A percentile compares a stretch with the other conserved stretches of the same genome.
phyloP scores from a whole-genome alignment of 306 rosid genomes.

The Medicago truncatula region DNA sequence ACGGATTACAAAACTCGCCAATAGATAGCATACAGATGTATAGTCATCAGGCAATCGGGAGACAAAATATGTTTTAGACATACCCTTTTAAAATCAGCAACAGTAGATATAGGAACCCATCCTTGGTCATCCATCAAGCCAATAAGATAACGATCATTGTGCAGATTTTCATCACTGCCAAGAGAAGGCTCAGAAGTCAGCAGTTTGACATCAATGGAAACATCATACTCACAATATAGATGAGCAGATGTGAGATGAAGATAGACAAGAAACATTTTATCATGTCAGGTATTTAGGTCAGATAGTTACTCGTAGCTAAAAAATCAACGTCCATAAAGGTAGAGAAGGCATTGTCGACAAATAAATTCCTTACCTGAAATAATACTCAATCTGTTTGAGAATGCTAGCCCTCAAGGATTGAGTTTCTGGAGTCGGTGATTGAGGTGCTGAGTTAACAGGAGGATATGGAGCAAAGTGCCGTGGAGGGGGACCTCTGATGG shows the following conservation, averaged over 20 bases:
- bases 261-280: slow-evolving; percentile 26
- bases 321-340: slow-evolving; percentile 30
- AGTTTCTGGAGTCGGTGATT: slow-evolving; percentile 50
- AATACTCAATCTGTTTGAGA: slow-evolving; percentile 85
- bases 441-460: slow-evolving; percentile 59
- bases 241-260: slow-evolving; percentile 26
- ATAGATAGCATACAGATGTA: slow-evolving; percentile 17
- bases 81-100: slow-evolving; percentile 95
- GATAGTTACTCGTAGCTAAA: neutral
- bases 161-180: slow-evolving; percentile 95
- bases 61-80: slow-evolving; percentile 33
- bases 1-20: slow-evolving; percentile 23
- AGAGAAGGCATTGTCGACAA: slow-evolving; percentile 17
- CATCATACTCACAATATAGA: slow-evolving; percentile 21
- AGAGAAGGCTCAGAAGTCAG: slow-evolving; percentile 57
- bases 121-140: slow-evolving; percentile 95
- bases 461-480: slow-evolving; percentile 65
- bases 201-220: slow-evolving; percentile 35
- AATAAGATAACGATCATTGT: slow-evolving; percentile 71
- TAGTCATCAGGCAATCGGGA: slow-evolving; percentile 19
- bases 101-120: slow-evolving; percentile 75
- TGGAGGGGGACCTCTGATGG: slow-evolving; percentile 75
- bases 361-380: slow-evolving; percentile 70
- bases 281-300: neutral
- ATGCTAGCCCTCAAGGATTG: slow-evolving; percentile 59